Base-by-base conservation (phyloP, 2,329 filamentous ascomycete species). In the Penicillium sp. region DNA sequence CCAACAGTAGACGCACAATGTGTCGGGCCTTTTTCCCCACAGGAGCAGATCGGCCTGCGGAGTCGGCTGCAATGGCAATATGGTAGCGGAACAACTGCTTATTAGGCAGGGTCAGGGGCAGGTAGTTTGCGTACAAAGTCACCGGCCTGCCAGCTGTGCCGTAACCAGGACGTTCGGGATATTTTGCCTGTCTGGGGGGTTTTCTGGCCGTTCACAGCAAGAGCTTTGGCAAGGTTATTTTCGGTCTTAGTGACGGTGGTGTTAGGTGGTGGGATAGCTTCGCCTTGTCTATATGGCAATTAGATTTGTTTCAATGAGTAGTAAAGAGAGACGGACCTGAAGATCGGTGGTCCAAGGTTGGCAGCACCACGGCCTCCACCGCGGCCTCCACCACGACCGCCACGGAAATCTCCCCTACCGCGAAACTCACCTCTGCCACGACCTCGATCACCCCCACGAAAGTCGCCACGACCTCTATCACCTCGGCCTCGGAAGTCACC, bases 1-100 rank as follows among this genome's bases (percentile, higher is more conserved):
- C 70, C 16, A 78, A 60, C 17, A 85, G 61, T 22, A 80, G 63
- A 16, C 79, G 68, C 16, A 85, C 70, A 5, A 84, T 70, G 5
- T 77, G 77, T 40, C 75, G 74, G 35, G 73, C 78, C 66, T 79
- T 82, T 33, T 73, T 73, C 50, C 76, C 77, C 38, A 67, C 50
- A 3, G 67, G 66, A 4, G 61, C 48, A 33, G 40, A 3, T 7
- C 59, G 61, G 6, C 59, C 67, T 3, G 68, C 62, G n/a, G 67
- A 53, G 22, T 70, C 64, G 4, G 64, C 65, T 1, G 60, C 57
- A 19, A 73, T 66, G 9, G 68, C 60, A 19, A 81, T 60, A 31
- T 71, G 69, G 55, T 82, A 81, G 4, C 75, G 72, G 53, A 68
- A 76, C 2, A 81, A 61, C 1, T 67, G 53, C 55, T 69, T 73